Conservation (phyloP, 139 green algal genomes). For the Chlorella sp. region DNA sequence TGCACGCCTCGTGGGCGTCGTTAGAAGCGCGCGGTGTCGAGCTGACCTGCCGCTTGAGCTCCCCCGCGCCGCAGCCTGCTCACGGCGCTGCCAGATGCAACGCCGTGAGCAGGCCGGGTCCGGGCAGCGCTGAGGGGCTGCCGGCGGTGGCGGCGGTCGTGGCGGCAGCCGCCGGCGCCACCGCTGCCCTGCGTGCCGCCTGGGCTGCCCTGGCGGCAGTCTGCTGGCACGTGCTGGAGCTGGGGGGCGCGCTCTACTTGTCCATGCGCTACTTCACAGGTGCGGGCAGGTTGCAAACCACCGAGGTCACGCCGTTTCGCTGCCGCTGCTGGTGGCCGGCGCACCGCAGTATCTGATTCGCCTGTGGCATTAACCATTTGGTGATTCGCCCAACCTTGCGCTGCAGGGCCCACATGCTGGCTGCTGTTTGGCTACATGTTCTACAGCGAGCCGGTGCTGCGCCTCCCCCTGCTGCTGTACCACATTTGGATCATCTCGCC, state of each 20-base stretch:
- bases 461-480: constrained; percentile 19
- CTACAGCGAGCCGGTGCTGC: constrained; percentile 10
- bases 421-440: constrained; percentile 29
- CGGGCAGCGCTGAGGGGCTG: too few species aligned
- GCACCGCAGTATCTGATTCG: neutral
- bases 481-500: constrained; percentile 20
- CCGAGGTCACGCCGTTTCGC: neutral
- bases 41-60: too few species aligned
- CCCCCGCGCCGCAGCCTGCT: too few species aligned
- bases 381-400: neutral
- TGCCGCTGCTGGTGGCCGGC: neutral
- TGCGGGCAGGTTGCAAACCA: neutral
- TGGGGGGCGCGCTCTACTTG: constrained; percentile 8
- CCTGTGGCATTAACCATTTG: too few species aligned
- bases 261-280: constrained; percentile 36
- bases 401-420: constrained; percentile 35
- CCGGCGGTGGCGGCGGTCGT: too few species aligned
- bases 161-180: too few species aligned
- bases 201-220: neutral
- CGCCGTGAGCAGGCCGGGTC: too few species aligned
- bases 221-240: neutral
- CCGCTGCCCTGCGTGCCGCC: too few species aligned
- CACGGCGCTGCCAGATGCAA: too few species aligned
- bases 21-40: too few species aligned
- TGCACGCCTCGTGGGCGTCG: too few species aligned